A percentile compares a stretch with the other conserved stretches of the same genome.
Conservation (phyloP, 1,284 basidiomycete species). For the Ganoderma lucidum region DNA sequence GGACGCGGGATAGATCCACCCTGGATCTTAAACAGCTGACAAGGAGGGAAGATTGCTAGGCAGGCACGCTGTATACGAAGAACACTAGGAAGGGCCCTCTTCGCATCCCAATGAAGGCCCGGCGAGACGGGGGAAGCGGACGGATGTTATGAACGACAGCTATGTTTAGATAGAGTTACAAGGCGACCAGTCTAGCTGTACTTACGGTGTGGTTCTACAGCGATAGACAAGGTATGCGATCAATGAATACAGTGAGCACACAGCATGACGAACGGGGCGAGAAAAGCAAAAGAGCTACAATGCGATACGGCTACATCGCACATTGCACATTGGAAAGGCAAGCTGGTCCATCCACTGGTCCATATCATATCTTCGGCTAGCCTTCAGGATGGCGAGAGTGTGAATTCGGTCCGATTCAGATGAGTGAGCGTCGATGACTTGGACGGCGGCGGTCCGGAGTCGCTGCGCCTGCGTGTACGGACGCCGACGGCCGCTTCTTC, state of each 20-base stretch:
- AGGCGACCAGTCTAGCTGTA: constrained; percentile 1
- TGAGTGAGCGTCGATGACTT: constrained; percentile 16
- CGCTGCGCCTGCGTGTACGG: not conserved
- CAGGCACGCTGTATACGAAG: not conserved
- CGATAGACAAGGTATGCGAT: constrained; percentile 1
- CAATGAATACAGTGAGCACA: not conserved
- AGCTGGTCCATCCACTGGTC: not conserved
- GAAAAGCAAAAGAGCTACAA: not conserved
- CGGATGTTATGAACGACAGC: not conserved
- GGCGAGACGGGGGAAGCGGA: not conserved
- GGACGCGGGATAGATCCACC: not conserved
- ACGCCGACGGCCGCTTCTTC: constrained; percentile 30
- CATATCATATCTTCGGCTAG: not conserved
- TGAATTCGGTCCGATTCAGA: constrained; percentile 12
- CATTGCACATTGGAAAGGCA: not conserved
- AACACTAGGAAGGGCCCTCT: not conserved
- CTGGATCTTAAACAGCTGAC: not conserved
- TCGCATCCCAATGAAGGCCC: not conserved
- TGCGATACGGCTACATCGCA: constrained; percentile 3
- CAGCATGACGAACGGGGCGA: not conserved
- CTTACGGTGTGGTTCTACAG: not conserved
- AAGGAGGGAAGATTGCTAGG: not conserved
- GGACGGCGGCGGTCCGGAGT: constrained; percentile 10
- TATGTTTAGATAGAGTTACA: constrained; percentile 7
- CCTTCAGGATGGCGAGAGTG: constrained; percentile 11